Base-by-base conservation (phyloP, 2,329 filamentous ascomycete species). In the Exophiala alcalophila region DNA sequence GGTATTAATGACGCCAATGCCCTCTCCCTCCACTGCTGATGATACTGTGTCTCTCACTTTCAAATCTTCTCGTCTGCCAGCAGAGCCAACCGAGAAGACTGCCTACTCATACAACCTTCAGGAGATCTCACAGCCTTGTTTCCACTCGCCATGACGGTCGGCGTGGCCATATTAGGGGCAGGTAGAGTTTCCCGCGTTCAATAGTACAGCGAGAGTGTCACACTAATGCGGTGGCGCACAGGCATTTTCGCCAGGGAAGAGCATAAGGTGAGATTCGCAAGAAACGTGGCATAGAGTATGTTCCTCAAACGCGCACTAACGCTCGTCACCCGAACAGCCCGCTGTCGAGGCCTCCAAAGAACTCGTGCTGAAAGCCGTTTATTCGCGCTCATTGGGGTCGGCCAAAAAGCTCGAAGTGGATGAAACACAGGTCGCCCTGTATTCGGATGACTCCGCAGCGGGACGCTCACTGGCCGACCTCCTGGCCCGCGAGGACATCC, bases 181-280 rank as follows among this genome's bases (percentile, higher is more conserved):
- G 75, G 66, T 67, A 57, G 26, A 53, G 44, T 21, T 32, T 41
- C 20, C 25, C 18, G 5, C 14, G 20, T 41, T 14, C 29, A 9
- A 42, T 10, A 11, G 20, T 29, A 12, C 5, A 10, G 25, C 25
- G n/a, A n/a, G n/a, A n/a, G n/a, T 3, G 8, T 25, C 11, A 20
- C 30, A 40, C 14, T 31, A 19, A 41, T 20, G n/a, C 32, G 28
- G 30, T 20, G 41, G 15, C 33, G n/a, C 25, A 28, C 25, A 68
- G 66, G 76, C 46, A 76, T 77, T 54, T 79, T 79, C 58, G 74
- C 74, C 42, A 68, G 69, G 47, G 76, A 78, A 60, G 69, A 78
- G 51, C 75, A 78, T 55, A 64, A 78, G 37, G 69, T 71, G 62
- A 20, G n/a, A n/a, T n/a, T n/a, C n/a, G 47, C 29, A 29, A 57